These are phyloP conservation scores for Fraxinus cuspidata DNA, from an alignment of 257 asterid species.

Conservation along the genomic window DNA sequence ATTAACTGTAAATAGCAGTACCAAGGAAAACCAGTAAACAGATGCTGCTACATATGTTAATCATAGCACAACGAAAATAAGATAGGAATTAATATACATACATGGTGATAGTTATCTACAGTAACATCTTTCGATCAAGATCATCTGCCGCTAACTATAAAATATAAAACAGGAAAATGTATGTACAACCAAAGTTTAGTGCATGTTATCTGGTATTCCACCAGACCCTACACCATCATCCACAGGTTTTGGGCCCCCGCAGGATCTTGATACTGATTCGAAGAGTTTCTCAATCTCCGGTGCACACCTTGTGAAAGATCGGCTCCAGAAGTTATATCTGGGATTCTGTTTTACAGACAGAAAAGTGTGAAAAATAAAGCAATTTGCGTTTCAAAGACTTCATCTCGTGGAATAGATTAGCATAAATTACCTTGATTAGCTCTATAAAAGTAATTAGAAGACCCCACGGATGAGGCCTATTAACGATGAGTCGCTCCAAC, in stretches of 20 bases:
- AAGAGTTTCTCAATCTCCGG: conserved; percentile 96
- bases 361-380: neutral
- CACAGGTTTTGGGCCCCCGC: conserved; percentile 94
- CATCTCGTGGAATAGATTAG: neutral
- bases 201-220: conserved; percentile 74
- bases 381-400: neutral
- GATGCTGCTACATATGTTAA: no score
- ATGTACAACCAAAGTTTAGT: conserved; percentile 25
- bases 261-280: conserved; percentile 92
- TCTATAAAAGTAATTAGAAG: conserved; percentile 85
- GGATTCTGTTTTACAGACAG: conserved; percentile 58
- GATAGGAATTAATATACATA: neutral
- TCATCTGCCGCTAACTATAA: neutral
- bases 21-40: no score
- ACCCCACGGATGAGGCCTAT: conserved; percentile 99
- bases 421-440: conserved; percentile 76
- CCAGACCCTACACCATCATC: conserved; percentile 79
- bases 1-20: no score
- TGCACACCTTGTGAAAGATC: conserved; percentile 87
- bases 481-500: conserved; percentile 81
- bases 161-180: neutral
- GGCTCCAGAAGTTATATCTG: conserved; percentile 91
- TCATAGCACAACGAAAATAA: no score
- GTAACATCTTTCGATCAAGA: neutral
- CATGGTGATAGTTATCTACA: neutral